These are phyloP conservation scores for Lagenidium sp. DNA, from an alignment of 352 stramenopile genomes.

Conservation along the genomic window DNA sequence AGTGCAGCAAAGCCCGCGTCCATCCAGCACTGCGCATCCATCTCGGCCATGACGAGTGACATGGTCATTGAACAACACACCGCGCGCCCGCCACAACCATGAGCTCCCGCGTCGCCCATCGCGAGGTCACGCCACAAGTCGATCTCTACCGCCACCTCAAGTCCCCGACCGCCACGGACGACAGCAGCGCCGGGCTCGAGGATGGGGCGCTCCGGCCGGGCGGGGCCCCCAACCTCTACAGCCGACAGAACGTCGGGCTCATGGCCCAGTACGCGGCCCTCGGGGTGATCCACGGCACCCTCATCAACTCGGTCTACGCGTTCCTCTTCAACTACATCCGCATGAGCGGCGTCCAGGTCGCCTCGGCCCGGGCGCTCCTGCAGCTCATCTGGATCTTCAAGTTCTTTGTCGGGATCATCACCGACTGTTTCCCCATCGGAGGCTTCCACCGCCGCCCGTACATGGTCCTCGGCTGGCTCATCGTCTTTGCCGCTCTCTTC, in stretches of 20 bases:
- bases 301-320: conserved; percentile 16
- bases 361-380: conserved; percentile 17
- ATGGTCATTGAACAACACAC: too few species aligned
- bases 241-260: conserved; percentile 16
- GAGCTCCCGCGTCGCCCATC: too few species aligned
- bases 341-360: conserved; percentile 12
- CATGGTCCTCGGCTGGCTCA: conserved; percentile 30
- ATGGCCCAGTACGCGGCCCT: conserved; percentile 16
- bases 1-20: too few species aligned
- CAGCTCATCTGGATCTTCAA: conserved; percentile 44
- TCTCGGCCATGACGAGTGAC: too few species aligned
- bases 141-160: too few species aligned
- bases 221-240: conserved; percentile 14
- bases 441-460: conserved; percentile 19
- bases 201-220: conserved; percentile 12
- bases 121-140: too few species aligned
- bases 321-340: conserved; percentile 22
- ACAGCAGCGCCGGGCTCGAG: too few species aligned
- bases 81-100: too few species aligned
- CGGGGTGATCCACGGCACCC: conserved; percentile 15
- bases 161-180: too few species aligned
- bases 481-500: conserved; percentile 9
- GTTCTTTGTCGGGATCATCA: conserved; percentile 39
- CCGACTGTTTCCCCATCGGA: conserved; percentile 8
- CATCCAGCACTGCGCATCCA: too few species aligned